Base-by-base conservation (phyloP, 768 basidiomycete species). In the Suillus bovinus region DNA sequence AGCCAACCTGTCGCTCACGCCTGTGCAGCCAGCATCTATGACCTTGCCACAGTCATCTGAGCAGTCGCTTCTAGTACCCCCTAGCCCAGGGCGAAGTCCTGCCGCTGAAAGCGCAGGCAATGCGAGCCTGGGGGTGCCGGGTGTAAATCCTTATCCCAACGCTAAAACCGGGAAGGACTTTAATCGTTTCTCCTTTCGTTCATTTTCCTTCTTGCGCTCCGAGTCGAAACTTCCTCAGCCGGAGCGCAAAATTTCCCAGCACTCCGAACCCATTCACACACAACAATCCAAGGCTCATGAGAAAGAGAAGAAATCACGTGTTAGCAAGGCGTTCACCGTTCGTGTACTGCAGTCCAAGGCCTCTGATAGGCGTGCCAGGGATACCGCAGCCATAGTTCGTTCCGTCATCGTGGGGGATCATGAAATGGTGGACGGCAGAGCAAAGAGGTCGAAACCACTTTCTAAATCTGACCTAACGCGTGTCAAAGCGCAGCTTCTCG, bases 371-470 rank as follows among this genome's bases (percentile, higher is more conserved):
- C 82, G 82, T 4, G 89, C 90, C 22, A 82, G 83, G 67, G 79
- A 86, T 64, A 86, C 84, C 22, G 92, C 92, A 2, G 63, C 83
- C 58, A 72, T 85, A 49, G 77, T 91, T 44, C 88, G 88, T 58
- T 79, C 85, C 10, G 78, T 93, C 65, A 93, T 93, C 64, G 73
- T 90, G 64, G 92, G 91, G 2, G 78, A 79, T 27, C 64, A 76
- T 50, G 66, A 78, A 49, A 63, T 66, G 60, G 62, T 68, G 4
- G 61, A 73, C 4, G 67, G 76, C 22, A 78, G 80, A 29, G 64
- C 65, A 49, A 72, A 73, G 61, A 78, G 82, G 61, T 74, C 80
- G 11, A 76, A 77, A 56, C 65, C 76, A 5, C 64, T 78, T 13
- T 81, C 84, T 38, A 81, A 78, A 63, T 79, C 83, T 13, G 83